Percentiles rank a stretch among this genome's conserved stretches.
These are phyloP conservation scores for Elaeis guineensis DNA, from an alignment of 176 grass and related monocot species.

Conservation along the genomic window DNA sequence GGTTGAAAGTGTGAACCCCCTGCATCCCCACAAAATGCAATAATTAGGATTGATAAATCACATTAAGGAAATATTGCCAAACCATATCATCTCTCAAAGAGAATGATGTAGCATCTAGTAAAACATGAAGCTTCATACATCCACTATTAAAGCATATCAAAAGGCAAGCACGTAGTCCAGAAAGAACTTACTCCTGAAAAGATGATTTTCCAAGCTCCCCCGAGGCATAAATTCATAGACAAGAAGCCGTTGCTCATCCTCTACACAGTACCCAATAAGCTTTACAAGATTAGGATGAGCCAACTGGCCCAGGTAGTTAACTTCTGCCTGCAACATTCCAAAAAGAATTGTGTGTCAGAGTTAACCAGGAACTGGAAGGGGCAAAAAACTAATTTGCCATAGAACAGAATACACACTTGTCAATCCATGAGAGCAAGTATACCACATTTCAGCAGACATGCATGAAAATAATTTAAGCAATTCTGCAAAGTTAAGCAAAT, in stretches of 20 bases:
- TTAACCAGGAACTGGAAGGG: too few species aligned
- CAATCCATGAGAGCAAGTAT: not conserved
- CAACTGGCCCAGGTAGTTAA: constrained; percentile 83
- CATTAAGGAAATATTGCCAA: too few species aligned
- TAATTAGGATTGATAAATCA: too few species aligned
- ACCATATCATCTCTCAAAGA: too few species aligned
- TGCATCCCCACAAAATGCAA: constrained; percentile 18
- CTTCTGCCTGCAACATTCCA: constrained; percentile 61
- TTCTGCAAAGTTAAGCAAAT: too few species aligned
- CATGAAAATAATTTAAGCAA: too few species aligned
- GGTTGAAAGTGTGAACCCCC: constrained; percentile 66
- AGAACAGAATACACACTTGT: not conserved
- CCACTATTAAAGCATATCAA: too few species aligned
- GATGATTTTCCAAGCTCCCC: constrained; percentile 98
- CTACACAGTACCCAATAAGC: constrained; percentile 79
- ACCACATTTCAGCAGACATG: not conserved
- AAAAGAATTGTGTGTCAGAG: too few species aligned
- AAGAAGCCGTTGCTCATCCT: constrained; percentile 86
- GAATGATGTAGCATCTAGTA: too few species aligned
- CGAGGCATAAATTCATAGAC: constrained; percentile 96
- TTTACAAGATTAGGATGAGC: constrained; percentile 91
- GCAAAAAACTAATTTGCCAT: too few species aligned
- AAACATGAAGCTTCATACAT: too few species aligned
- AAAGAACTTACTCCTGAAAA: constrained; percentile 78
- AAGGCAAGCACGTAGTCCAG: too few species aligned